These are phyloP conservation scores for Pythium rishiriense DNA, from an alignment of 352 stramenopile genomes.

Conservation along the genomic window DNA sequence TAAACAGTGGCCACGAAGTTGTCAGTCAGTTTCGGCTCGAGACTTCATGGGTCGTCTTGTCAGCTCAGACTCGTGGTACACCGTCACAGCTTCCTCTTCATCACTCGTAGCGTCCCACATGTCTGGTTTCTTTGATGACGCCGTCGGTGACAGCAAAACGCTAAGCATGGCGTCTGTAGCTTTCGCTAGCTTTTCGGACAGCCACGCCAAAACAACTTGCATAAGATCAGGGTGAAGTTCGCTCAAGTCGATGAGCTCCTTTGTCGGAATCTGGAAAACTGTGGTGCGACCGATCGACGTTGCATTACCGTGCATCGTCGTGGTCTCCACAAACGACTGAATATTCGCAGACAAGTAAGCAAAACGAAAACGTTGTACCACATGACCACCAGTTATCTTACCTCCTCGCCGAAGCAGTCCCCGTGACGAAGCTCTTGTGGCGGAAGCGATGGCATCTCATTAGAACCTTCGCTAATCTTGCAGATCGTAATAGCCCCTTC, in stretches of 20 bases:
- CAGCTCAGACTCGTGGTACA: slow-evolving; percentile 22
- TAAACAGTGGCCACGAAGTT: background rate
- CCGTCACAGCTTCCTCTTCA: slow-evolving; percentile 20
- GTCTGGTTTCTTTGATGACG: slow-evolving; percentile 6
- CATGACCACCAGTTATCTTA: slow-evolving; percentile 13
- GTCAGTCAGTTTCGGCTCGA: slow-evolving; percentile 55
- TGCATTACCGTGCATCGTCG: slow-evolving; percentile 44
- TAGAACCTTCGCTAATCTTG: slow-evolving; percentile 11
- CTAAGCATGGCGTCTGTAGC: slow-evolving; percentile 67
- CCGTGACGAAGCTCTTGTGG: slow-evolving; percentile 59
- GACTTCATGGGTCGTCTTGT: slow-evolving; percentile 39
- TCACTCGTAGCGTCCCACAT: slow-evolving; percentile 21
- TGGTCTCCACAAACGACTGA: slow-evolving; percentile 72
- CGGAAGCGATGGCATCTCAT: slow-evolving; percentile 1
- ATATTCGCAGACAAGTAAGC: background rate
- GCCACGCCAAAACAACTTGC: slow-evolving; percentile 80
- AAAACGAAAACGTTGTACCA: background rate
- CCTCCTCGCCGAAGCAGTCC: slow-evolving; percentile 86
- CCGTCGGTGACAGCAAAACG: slow-evolving; percentile 50
- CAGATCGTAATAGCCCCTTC: slow-evolving; percentile 68
- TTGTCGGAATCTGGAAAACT: slow-evolving; percentile 74
- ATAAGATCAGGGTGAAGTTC: slow-evolving; percentile 83
- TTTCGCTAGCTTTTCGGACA: slow-evolving; percentile 69
- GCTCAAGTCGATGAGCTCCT: slow-evolving; percentile 76
- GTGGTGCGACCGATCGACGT: slow-evolving; percentile 53